phyloP scores from a whole-genome alignment of 2,329 filamentous ascomycete genomes.

The Penicillium sclerotiorum region DNA sequence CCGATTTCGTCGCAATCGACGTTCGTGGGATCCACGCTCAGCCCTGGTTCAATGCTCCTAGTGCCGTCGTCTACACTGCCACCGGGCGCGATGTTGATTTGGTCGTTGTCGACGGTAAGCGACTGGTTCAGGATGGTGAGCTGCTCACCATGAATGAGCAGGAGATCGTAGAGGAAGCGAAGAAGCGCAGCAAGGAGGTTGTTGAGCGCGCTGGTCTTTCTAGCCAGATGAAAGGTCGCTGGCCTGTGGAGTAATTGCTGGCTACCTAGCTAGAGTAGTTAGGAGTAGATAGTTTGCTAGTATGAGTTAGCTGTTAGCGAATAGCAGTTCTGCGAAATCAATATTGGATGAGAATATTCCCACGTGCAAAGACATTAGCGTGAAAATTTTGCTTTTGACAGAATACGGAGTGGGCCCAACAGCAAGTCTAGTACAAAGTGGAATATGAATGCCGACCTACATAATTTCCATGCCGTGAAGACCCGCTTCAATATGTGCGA shows the following conservation, averaged over 20 bases:
- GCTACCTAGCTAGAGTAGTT: too few relatives aligned
- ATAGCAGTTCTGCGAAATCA: too few relatives aligned
- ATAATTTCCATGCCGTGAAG: too few relatives aligned
- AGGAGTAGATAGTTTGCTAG: too few relatives aligned
- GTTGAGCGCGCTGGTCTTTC: slow-evolving; percentile 42
- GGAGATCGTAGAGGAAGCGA: slow-evolving; percentile 43
- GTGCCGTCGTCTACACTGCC: slow-evolving; percentile 47
- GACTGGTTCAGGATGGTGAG: slow-evolving; percentile 40
- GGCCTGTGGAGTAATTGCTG: slow-evolving; percentile 40
- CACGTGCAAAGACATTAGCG: too few relatives aligned
- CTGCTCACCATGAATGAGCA: slow-evolving; percentile 46
- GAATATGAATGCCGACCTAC: too few relatives aligned
- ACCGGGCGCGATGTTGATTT: slow-evolving; percentile 49
- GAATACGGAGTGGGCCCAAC: too few relatives aligned
- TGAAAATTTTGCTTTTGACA: too few relatives aligned
- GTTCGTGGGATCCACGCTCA: slow-evolving; percentile 36
- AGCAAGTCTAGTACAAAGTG: too few relatives aligned
- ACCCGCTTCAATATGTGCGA: too few relatives aligned
- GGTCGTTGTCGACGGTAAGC: slow-evolving; percentile 48
- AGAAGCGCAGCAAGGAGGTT: slow-evolving; percentile 38
- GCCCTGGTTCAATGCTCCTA: slow-evolving; percentile 47
- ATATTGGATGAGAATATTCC: too few relatives aligned
- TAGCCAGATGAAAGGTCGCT: slow-evolving; percentile 39
- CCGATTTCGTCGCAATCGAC: slow-evolving; percentile 43
- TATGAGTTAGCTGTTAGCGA: too few relatives aligned